Evolutionary conservation across 805 yeast genomes (phyloP).

Genomic region (Millerago galiae): DNA sequence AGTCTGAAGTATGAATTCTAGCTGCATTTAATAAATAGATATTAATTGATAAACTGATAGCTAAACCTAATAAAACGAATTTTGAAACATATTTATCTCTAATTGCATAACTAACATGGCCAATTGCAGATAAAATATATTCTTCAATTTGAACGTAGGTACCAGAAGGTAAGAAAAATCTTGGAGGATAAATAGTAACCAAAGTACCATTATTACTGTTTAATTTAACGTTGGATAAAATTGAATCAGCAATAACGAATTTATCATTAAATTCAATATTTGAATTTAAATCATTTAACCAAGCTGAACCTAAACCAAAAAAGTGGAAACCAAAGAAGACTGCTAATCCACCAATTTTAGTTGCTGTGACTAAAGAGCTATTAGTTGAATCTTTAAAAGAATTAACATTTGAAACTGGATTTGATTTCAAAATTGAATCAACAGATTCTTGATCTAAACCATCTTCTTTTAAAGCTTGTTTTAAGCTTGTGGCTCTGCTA

Average conservation of each 20-base stretch:
- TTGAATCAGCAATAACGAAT: slow-evolving; percentile 19
- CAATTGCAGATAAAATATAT: slow-evolving; percentile 41
- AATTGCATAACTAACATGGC: slow-evolving; percentile 58
- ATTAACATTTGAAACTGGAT: slow-evolving; percentile 18
- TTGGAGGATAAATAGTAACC: slow-evolving; percentile 52
- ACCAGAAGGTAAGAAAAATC: slow-evolving; percentile 52
- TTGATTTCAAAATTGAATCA: slow-evolving; percentile 45
- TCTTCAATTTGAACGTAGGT: slow-evolving; percentile 58
- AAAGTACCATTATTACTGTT: slow-evolving; percentile 40
- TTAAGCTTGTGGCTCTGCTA: slow-evolving; percentile 71
- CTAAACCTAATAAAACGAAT: slow-evolving; percentile 62
- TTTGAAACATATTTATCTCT: slow-evolving; percentile 79
- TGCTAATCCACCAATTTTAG: slow-evolving; percentile 54
- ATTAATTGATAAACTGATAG: slow-evolving; percentile 73
- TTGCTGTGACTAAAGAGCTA: slow-evolving; percentile 40
- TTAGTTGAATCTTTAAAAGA: slow-evolving; percentile 27
- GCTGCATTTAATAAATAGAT: slow-evolving; percentile 83
- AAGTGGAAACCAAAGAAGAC: slow-evolving; percentile 58
- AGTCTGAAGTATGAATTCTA: slow-evolving; percentile 48
- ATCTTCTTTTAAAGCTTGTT: slow-evolving; percentile 84
- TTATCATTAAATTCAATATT: slow-evolving; percentile 17
- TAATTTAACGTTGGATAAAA: slow-evolving; percentile 26
- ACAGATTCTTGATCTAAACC: slow-evolving; percentile 77
- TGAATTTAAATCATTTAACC: slow-evolving; percentile 50
- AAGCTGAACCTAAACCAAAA: slow-evolving; percentile 63